Evolutionary conservation across 371 early-diverging fungal genomes (phyloP).

Genomic region (Enteropsectra breve): DNA sequence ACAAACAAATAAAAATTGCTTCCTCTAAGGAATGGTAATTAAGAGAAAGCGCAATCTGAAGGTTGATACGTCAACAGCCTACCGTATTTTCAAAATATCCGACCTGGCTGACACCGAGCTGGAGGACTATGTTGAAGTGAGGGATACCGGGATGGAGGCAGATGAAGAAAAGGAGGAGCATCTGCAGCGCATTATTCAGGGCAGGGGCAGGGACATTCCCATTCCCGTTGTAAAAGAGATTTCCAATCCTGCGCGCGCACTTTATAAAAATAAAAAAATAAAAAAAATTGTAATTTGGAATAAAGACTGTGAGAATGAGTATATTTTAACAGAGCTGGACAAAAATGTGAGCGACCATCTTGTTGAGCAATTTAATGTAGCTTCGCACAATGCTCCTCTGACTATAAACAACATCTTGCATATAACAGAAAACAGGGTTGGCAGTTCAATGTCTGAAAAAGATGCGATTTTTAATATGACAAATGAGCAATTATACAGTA

Average conservation of each 20-base stretch:
- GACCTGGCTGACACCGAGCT: too few species aligned
- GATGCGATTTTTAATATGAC: too few species aligned
- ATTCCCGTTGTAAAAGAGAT: constrained; percentile 44
- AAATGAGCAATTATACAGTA: too few species aligned
- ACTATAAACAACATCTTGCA: constrained; percentile 7
- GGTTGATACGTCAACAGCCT: constrained; percentile 19
- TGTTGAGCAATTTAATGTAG: constrained; percentile 3
- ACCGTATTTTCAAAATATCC: too few species aligned
- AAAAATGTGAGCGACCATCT: constrained; percentile 3
- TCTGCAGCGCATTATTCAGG: constrained; percentile 41
- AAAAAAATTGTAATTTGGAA: constrained; percentile 29
- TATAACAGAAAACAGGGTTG: constrained; percentile 3
- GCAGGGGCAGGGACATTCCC: constrained; percentile 33
- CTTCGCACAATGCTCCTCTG: not conserved
- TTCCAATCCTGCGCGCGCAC: constrained; percentile 5
- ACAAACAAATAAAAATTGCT: constrained; percentile 9
- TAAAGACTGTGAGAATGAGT: constrained; percentile 45
- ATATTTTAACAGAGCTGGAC: constrained; percentile 31
- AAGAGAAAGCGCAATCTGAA: constrained; percentile 48
- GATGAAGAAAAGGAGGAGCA: constrained; percentile 57
- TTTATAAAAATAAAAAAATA: constrained; percentile 6
- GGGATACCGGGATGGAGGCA: constrained; percentile 54
- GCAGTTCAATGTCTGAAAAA: too few species aligned
- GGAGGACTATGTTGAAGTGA: constrained; percentile 38
- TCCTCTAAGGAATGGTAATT: constrained; percentile 10